Conservation (phyloP, 202 grass and related monocot genomes). For the Panicum virgatum region DNA sequence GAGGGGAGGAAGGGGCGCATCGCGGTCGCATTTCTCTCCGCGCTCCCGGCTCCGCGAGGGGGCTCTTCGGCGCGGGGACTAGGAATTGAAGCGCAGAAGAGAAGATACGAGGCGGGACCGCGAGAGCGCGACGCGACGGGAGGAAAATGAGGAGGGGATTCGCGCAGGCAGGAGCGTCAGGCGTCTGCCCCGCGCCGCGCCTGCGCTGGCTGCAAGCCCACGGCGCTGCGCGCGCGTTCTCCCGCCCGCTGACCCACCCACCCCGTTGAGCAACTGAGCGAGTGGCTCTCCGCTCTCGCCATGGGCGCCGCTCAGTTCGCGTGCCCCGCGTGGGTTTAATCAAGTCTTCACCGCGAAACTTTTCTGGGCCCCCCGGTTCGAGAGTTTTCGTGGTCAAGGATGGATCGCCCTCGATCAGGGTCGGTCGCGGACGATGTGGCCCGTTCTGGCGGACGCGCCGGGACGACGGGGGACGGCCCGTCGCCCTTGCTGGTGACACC, state of each 20-base stretch:
- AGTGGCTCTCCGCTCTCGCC: too few species aligned
- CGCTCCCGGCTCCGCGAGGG: slow-evolving; percentile 15
- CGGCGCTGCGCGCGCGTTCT: background rate
- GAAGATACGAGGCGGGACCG: background rate
- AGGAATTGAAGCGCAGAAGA: background rate
- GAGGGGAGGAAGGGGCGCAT: slow-evolving; percentile 43
- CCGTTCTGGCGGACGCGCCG: background rate
- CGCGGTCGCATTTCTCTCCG: slow-evolving; percentile 48
- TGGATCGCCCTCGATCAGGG: background rate
- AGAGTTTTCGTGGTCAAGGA: background rate
- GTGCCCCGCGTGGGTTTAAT: too few species aligned
- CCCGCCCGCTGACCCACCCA: background rate
- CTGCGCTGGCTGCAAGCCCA: slow-evolving; percentile 9
- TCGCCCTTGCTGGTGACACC: background rate
- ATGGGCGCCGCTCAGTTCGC: too few species aligned
- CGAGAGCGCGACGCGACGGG: background rate
- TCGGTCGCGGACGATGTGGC: background rate
- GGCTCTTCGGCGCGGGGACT: too few species aligned
- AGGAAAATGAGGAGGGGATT: background rate
- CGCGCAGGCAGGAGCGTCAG: background rate
- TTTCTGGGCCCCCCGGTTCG: background rate
- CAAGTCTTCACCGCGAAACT: background rate
- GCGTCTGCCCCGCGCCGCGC: background rate
- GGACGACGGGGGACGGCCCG: too few species aligned
- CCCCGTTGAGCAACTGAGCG: background rate